Evolutionary conservation across 306 rosid genomes (phyloP).

Genomic region (Acacia melanoxylon): DNA sequence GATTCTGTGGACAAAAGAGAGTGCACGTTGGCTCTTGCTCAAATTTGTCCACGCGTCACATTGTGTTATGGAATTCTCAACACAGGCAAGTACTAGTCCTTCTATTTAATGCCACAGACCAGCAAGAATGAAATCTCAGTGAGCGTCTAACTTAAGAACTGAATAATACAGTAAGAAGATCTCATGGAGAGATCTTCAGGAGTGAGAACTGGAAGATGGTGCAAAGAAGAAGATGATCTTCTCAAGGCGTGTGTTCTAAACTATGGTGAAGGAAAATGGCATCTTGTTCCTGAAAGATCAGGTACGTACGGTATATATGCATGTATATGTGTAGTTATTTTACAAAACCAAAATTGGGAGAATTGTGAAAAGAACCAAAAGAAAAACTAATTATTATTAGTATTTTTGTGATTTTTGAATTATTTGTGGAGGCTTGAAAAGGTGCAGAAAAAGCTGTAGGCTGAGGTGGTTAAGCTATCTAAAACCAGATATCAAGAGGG

Average conservation of each 20-base stretch:
- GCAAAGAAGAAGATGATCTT: slow-evolving; percentile 33
- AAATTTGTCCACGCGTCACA: neutral
- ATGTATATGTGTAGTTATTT: too few species aligned
- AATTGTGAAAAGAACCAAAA: neutral
- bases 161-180: neutral
- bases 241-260: slow-evolving; percentile 16
- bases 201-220: slow-evolving; percentile 36
- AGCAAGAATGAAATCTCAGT: neutral
- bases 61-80: neutral
- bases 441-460: slow-evolving; percentile 41
- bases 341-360: neutral
- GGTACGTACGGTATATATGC: neutral
- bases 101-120: neutral
- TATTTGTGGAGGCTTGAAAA: slow-evolving; percentile 14
- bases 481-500: slow-evolving; percentile 32
- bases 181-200: slow-evolving; percentile 9
- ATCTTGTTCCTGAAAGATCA: slow-evolving; percentile 29
- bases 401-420: neutral
- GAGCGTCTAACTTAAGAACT: neutral
- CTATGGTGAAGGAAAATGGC: slow-evolving; percentile 37
- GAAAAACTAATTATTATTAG: neutral
- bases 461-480: slow-evolving; percentile 46
- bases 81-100: too few species aligned
- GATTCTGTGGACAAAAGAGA: neutral
- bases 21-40: neutral